Percentiles rank a stretch among this genome's conserved stretches.
Conservation (phyloP, 1,284 basidiomycete species). For the Neonothopanus nambi region DNA sequence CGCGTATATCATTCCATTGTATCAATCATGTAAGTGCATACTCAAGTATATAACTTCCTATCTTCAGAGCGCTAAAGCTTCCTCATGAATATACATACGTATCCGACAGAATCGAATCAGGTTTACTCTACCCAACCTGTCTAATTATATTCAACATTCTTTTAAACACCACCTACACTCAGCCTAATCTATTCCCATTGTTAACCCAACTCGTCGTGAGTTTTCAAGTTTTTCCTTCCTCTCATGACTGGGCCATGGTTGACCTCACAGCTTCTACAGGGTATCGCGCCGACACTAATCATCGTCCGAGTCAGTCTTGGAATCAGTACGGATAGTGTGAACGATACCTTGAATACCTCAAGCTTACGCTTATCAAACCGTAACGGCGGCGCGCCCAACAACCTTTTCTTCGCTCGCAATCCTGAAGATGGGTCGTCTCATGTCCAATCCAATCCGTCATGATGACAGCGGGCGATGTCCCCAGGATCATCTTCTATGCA, state of each 20-base stretch:
- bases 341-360: too few species aligned
- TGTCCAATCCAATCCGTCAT: too few species aligned
- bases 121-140: conserved; percentile 1
- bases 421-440: too few species aligned
- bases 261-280: not conserved
- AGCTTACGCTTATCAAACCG: too few species aligned
- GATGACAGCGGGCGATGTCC: too few species aligned
- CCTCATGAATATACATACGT: not conserved
- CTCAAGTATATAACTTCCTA: not conserved
- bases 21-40: conserved; percentile 1
- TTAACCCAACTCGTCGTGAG: conserved; percentile 2
- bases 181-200: not conserved
- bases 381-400: too few species aligned
- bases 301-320: conserved; percentile 3
- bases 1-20: too few species aligned
- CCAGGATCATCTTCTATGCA: too few species aligned
- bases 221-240: not conserved
- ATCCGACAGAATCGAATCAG: conserved; percentile 1
- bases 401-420: too few species aligned
- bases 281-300: conserved; percentile 6
- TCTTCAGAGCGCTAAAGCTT: too few species aligned
- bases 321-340: not conserved
- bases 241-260: too few species aligned
- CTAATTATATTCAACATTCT: not conserved
- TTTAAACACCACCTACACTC: too few species aligned